A percentile compares a stretch with the other conserved stretches of the same genome.
These are phyloP conservation scores for Epichloe scottii DNA, from an alignment of 2,329 filamentous ascomycete genomes.

Conservation along the genomic window DNA sequence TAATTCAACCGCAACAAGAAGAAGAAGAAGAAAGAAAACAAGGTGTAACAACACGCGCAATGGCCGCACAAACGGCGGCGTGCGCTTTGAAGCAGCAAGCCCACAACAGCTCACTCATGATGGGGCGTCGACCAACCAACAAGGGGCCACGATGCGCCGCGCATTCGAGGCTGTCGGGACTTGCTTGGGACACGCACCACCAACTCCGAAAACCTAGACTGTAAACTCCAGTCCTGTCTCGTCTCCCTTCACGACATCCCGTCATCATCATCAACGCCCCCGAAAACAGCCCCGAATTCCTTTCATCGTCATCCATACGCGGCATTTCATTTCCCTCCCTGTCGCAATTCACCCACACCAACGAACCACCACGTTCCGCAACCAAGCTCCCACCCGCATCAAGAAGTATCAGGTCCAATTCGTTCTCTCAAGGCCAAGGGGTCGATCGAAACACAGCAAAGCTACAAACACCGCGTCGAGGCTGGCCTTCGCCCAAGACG, in stretches of 20 bases:
- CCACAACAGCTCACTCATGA: slow-evolving; percentile 7
- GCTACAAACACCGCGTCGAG: background rate
- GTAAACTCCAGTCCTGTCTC: background rate
- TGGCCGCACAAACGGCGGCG: too few species aligned
- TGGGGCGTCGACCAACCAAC: slow-evolving; percentile 8
- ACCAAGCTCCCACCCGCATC: background rate
- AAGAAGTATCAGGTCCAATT: background rate
- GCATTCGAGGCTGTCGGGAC: slow-evolving; percentile 3
- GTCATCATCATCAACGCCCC: background rate
- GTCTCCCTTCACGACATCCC: background rate
- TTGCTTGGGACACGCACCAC: slow-evolving; percentile 5
- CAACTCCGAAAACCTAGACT: background rate
- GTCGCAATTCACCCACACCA: background rate
- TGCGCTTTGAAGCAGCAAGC: too few species aligned
- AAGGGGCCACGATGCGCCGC: slow-evolving; percentile 6
- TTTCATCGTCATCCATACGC: background rate
- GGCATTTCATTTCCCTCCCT: background rate
- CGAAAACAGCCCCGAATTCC: background rate
- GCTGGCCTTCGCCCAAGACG: background rate
- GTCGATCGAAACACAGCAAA: background rate
- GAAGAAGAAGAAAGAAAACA: too few species aligned
- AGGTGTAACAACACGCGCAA: too few species aligned
- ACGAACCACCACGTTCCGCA: background rate
- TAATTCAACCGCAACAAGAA: background rate
- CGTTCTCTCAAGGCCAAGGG: background rate